These are phyloP conservation scores for Tetracladium setigerum DNA, from an alignment of 495 filamentous ascomycete species.

Conservation along the genomic window DNA sequence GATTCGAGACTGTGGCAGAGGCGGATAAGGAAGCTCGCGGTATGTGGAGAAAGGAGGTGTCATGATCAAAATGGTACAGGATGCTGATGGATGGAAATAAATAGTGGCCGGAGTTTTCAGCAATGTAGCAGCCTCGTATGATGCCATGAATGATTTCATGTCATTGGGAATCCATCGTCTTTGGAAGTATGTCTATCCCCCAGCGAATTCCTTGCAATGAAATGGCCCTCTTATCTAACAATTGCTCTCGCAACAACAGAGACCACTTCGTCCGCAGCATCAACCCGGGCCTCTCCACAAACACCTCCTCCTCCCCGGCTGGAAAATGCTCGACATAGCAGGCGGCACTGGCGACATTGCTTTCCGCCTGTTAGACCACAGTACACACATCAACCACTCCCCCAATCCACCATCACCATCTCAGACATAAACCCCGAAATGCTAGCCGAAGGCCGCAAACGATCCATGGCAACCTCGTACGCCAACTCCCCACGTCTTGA, in stretches of 20 bases:
- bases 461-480: slow-evolving; percentile 54
- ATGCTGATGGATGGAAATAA: slow-evolving; percentile 18
- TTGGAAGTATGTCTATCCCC: slow-evolving; percentile 60
- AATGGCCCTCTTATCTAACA: neutral
- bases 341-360: slow-evolving; percentile 98
- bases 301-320: slow-evolving; percentile 33
- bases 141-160: slow-evolving; percentile 97
- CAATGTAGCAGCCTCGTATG: slow-evolving; percentile 74
- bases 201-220: neutral
- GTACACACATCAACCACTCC: slow-evolving; percentile 75
- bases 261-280: slow-evolving; percentile 91
- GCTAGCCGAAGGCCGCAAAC: slow-evolving; percentile 79
- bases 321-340: slow-evolving; percentile 92
- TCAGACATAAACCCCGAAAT: slow-evolving; percentile 94
- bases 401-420: slow-evolving; percentile 73
- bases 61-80: neutral
- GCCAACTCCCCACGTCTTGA: slow-evolving; percentile 44
- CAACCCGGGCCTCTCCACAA: slow-evolving; percentile 66
- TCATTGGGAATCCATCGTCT: slow-evolving; percentile 92
- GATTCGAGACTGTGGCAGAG: slow-evolving; percentile 81
- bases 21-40: slow-evolving; percentile 71
- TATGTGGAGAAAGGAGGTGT: slow-evolving; percentile 24
- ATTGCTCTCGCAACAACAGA: slow-evolving; percentile 26
- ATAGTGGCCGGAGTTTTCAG: slow-evolving; percentile 86
- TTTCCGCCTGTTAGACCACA: slow-evolving; percentile 90